Conservation (phyloP, 75 land plant genomes). For the Cryptomeria japonica region DNA sequence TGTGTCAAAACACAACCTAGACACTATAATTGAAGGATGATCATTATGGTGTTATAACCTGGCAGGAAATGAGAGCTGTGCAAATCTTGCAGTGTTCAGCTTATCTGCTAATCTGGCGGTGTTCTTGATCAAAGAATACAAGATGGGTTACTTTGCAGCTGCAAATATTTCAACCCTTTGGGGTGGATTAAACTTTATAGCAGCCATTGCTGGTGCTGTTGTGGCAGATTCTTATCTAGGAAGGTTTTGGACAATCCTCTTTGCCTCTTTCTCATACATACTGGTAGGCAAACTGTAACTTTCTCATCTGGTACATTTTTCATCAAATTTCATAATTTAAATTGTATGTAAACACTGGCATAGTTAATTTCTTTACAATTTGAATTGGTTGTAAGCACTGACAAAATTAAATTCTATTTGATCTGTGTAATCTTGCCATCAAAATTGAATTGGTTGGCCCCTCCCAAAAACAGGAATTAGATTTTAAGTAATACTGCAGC, state of each 20-base stretch:
- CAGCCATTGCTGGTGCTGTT: conserved; percentile 34
- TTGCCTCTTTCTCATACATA: conserved; percentile 24
- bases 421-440: neutral
- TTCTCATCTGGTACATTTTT: neutral
- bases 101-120: conserved; percentile 17
- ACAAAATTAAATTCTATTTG: too few relatives aligned
- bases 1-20: neutral
- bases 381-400: neutral
- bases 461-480: neutral
- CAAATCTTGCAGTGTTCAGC: neutral
- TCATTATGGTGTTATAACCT: neutral
- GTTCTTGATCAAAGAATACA: conserved; percentile 14
- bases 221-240: conserved; percentile 42
- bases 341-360: too few relatives aligned
- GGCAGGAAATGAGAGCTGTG: neutral
- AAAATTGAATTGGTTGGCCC: neutral
- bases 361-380: too few relatives aligned
- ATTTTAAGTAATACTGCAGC: neutral
- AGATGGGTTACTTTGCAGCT: conserved; percentile 21
- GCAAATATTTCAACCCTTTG: conserved; percentile 30
- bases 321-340: neutral
- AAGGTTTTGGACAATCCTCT: conserved; percentile 32
- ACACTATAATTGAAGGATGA: neutral
- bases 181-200: conserved; percentile 26
- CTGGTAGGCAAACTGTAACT: conserved; percentile 9